Conservation (phyloP, 1,284 basidiomycete species). For the Pseudomicrostroma phylloplanum region DNA sequence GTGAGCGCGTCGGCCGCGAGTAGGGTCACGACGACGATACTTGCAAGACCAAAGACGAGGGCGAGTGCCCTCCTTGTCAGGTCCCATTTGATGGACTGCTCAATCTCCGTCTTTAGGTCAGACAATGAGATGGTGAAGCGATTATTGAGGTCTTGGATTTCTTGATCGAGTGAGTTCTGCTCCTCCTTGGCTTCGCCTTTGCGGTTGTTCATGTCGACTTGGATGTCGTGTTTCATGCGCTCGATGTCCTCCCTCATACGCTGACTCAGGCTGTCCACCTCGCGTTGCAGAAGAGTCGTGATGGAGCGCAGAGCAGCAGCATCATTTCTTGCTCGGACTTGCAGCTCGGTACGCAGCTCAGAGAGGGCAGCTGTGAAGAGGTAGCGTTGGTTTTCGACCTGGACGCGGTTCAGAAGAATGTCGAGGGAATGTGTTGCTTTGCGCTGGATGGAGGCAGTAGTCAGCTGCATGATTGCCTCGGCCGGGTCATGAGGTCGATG, state of each 20-base stretch:
- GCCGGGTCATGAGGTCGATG: constrained; percentile 41
- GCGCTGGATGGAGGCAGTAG: constrained; percentile 54
- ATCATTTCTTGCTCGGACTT: constrained; percentile 77
- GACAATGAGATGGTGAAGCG: constrained; percentile 49
- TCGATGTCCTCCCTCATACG: constrained; percentile 91
- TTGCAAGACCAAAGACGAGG: constrained; percentile 47
- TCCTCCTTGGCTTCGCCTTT: constrained; percentile 89
- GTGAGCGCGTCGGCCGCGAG: constrained; percentile 45
- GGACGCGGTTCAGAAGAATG: constrained; percentile 60
- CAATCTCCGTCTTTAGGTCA: constrained; percentile 49
- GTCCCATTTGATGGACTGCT: constrained; percentile 51
- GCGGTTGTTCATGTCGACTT: constrained; percentile 89
- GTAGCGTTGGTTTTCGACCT: constrained; percentile 65
- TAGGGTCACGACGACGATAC: constrained; percentile 44
- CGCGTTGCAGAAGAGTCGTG: constrained; percentile 70
- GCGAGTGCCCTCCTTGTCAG: constrained; percentile 43
- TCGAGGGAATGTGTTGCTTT: constrained; percentile 57
- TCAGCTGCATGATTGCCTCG: constrained; percentile 70
- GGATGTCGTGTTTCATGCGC: constrained; percentile 85
- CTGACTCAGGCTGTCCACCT: constrained; percentile 77
- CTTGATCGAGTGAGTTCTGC: constrained; percentile 76
- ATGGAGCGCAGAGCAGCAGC: constrained; percentile 70
- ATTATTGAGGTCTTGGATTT: constrained; percentile 66
- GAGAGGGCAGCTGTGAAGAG: constrained; percentile 87
- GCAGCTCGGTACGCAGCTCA: constrained; percentile 80